Evolutionary conservation across 768 basidiomycete genomes (phyloP).

Genomic region (Porphyrellus cyaneotinctus): DNA sequence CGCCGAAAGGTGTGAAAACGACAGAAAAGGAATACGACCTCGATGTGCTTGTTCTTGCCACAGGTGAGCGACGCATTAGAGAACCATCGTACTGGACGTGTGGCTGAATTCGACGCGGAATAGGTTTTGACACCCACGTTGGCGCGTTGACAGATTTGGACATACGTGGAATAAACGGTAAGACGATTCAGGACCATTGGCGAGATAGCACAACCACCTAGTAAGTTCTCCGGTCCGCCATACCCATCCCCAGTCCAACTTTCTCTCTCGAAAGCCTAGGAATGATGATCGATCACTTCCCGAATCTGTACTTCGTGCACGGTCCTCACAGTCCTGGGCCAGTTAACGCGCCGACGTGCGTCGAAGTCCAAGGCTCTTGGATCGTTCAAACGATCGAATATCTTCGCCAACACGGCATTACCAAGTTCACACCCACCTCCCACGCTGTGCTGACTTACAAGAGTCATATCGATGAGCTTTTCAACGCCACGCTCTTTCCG

Average conservation of each 20-base stretch:
- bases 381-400: background rate
- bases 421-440: background rate
- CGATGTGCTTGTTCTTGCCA: conserved; percentile 9
- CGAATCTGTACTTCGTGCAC: background rate
- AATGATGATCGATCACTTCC: background rate
- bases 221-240: background rate
- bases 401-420: background rate
- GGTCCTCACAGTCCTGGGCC: background rate
- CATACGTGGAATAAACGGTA: background rate
- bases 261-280: background rate
- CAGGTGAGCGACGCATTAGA: background rate
- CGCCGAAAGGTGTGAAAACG: conserved; percentile 7
- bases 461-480: conserved; percentile 2
- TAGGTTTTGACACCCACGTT: background rate
- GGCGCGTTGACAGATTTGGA: background rate
- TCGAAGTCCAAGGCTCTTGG: background rate
- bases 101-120: background rate
- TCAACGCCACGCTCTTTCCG: conserved; percentile 5
- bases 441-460: conserved; percentile 7
- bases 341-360: background rate
- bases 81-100: no score
- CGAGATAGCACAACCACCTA: background rate
- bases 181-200: background rate
- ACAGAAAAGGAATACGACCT: conserved; percentile 3
- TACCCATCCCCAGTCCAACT: background rate